These are phyloP conservation scores for Saitoella complicata DNA, from an alignment of 805 yeast genomes.

Conservation along the genomic window DNA sequence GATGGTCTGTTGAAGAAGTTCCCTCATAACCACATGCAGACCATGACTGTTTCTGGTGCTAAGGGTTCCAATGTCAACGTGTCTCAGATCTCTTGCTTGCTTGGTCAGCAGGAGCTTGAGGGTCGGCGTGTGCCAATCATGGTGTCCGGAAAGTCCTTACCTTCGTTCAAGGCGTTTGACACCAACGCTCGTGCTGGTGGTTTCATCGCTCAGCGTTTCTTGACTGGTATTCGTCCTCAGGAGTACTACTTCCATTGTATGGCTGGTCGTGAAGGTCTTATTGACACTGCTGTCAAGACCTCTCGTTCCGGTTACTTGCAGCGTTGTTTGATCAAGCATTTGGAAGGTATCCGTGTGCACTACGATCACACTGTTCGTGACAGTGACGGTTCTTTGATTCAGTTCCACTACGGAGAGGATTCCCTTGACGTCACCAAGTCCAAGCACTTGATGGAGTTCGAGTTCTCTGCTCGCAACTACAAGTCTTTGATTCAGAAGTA, in stretches of 20 bases:
- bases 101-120: conserved; percentile 97
- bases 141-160: conserved; percentile 96
- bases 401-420: conserved; percentile 92
- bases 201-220: conserved; percentile 89
- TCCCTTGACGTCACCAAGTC: conserved; percentile 87
- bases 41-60: conserved; percentile 98
- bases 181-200: conserved; percentile 99
- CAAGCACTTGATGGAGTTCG: conserved; percentile 82
- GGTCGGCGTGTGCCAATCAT: conserved; percentile 99
- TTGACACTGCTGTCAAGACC: conserved; percentile 98
- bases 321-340: conserved; percentile 93
- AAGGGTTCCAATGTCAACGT: conserved; percentile 97
- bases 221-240: conserved; percentile 94
- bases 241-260: conserved; percentile 99
- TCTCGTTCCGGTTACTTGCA: conserved; percentile 96
- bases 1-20: conserved; percentile 88
- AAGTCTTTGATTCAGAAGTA: conserved; percentile 73
- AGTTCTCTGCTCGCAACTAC: conserved; percentile 83
- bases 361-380: conserved; percentile 94
- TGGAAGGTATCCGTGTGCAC: conserved; percentile 88
- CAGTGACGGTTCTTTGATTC: conserved; percentile 83
- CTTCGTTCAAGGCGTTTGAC: conserved; percentile 91
- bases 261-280: conserved; percentile 99
- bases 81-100: conserved; percentile 96
- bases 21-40: conserved; percentile 94